A percentile compares a stretch with the other conserved stretches of the same genome.
Conservation (phyloP, 2,329 filamentous ascomycete species). For the Rhytidhysteron rufulum region DNA sequence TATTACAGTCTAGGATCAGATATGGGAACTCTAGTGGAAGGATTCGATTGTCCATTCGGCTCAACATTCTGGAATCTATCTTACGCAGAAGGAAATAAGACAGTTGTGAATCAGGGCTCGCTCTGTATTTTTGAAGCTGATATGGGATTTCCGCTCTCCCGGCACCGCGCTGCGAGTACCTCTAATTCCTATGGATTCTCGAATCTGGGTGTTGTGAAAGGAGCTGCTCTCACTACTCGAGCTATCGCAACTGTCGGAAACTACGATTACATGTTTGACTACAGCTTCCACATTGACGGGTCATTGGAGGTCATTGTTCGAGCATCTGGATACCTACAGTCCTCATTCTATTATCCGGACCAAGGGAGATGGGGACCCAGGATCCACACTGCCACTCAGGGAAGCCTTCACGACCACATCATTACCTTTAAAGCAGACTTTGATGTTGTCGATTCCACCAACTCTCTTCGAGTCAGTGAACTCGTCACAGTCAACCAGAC, state of each 20-base stretch:
- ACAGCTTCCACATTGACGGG: constrained; percentile 24
- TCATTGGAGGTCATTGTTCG: constrained; percentile 33
- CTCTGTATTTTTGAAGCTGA: constrained; percentile 44
- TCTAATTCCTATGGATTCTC: constrained; percentile 19
- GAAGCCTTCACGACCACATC: constrained; percentile 36
- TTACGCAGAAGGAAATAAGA: constrained; percentile 44
- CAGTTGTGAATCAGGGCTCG: constrained; percentile 45
- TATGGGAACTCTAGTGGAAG: constrained; percentile 38
- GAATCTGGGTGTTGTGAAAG: constrained; percentile 27
- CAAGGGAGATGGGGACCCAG: constrained; percentile 35
- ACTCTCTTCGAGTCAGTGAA: constrained; percentile 32
- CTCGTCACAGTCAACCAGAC: constrained; percentile 19
- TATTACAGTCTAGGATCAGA: constrained; percentile 47
- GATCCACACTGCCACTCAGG: constrained; percentile 35
- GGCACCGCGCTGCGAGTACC: constrained; percentile 29
- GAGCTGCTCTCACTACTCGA: constrained; percentile 30
- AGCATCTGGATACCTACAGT: constrained; percentile 29
- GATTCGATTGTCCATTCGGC: constrained; percentile 52
- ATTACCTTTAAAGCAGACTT: constrained; percentile 41
- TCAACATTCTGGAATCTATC: constrained; percentile 48
- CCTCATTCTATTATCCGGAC: constrained; percentile 27
- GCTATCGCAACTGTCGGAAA: constrained; percentile 43
- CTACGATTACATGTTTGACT: constrained; percentile 38
- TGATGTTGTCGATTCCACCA: constrained; percentile 31
- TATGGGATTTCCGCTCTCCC: constrained; percentile 29